phyloP scores from a whole-genome alignment of 495 filamentous ascomycete genomes.

The Trichoderma erinaceum region DNA sequence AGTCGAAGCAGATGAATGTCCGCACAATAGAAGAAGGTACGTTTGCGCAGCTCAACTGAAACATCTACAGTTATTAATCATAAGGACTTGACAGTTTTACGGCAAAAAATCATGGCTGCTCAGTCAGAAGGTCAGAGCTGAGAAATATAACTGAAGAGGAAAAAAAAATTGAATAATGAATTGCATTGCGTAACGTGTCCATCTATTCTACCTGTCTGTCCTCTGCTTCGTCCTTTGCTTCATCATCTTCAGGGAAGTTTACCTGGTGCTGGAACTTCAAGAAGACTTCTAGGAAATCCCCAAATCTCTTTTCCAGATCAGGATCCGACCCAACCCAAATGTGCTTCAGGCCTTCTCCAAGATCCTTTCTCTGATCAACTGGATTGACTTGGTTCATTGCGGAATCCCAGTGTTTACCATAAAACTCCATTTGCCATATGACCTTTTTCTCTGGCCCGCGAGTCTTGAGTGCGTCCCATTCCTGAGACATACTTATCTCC shows the following conservation, averaged over 20 bases:
- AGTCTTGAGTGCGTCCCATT: slow-evolving; percentile 28
- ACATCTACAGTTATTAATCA: neutral
- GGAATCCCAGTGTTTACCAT: slow-evolving; percentile 46
- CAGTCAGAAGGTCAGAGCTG: slow-evolving; percentile 18
- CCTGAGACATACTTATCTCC: slow-evolving; percentile 51
- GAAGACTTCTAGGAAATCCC: slow-evolving; percentile 4
- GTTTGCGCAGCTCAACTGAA: neutral
- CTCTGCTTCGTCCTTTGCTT: too few relatives aligned
- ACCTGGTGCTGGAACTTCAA: neutral
- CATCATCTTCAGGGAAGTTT: neutral
- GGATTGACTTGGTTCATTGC: slow-evolving; percentile 24
- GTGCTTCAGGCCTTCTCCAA: slow-evolving; percentile 33
- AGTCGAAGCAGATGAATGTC: slow-evolving; percentile 77
- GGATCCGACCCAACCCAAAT: slow-evolving; percentile 39
- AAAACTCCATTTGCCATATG: slow-evolving; percentile 26
- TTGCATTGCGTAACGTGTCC: neutral
- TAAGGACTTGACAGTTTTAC: slow-evolving; percentile 32
- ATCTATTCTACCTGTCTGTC: too few relatives aligned
- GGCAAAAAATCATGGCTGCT: slow-evolving; percentile 41
- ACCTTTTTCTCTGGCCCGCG: too few relatives aligned
- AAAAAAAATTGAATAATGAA: neutral
- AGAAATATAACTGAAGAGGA: slow-evolving; percentile 1
- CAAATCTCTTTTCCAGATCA: slow-evolving; percentile 1
- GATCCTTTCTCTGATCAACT: slow-evolving; percentile 27
- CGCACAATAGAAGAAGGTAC: slow-evolving; percentile 81